Evolutionary conservation across 75 land plant genomes (phyloP).

Genomic region (Selaginella tamariscina): DNA sequence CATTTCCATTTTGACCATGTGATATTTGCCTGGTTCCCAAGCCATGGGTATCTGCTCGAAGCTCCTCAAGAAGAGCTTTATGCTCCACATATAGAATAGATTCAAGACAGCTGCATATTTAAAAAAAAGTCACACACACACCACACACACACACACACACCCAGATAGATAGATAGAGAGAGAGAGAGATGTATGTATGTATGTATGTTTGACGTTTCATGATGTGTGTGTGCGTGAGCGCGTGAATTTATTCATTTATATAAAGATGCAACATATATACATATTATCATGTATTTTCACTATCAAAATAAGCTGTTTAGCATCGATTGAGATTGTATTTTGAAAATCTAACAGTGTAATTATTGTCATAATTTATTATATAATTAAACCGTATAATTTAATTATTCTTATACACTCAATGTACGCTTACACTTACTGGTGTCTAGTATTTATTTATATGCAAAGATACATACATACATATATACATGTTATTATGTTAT

Average conservation of each 20-base stretch:
- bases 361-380: too few relatives aligned
- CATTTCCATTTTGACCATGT: neutral
- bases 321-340: too few relatives aligned
- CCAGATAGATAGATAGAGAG: neutral
- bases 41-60: conserved; percentile 36
- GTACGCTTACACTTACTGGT: too few relatives aligned
- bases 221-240: neutral
- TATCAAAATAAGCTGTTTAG: conserved; percentile 6
- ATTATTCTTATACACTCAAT: too few relatives aligned
- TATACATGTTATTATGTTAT: too few relatives aligned
- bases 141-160: neutral
- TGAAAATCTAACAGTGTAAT: too few relatives aligned
- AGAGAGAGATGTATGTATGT: neutral
- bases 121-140: neutral
- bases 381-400: too few relatives aligned
- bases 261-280: neutral
- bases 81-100: conserved; percentile 91
- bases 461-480: too few relatives aligned
- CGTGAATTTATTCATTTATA: neutral
- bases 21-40: neutral
- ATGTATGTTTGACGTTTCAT: neutral
- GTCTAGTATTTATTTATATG: too few relatives aligned
- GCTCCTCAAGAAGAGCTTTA: conserved; percentile 66
- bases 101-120: conserved; percentile 53
- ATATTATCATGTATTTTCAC: neutral